phyloP scores from a whole-genome alignment of 1,284 basidiomycete genomes.

The Takashimella tepidaria region DNA sequence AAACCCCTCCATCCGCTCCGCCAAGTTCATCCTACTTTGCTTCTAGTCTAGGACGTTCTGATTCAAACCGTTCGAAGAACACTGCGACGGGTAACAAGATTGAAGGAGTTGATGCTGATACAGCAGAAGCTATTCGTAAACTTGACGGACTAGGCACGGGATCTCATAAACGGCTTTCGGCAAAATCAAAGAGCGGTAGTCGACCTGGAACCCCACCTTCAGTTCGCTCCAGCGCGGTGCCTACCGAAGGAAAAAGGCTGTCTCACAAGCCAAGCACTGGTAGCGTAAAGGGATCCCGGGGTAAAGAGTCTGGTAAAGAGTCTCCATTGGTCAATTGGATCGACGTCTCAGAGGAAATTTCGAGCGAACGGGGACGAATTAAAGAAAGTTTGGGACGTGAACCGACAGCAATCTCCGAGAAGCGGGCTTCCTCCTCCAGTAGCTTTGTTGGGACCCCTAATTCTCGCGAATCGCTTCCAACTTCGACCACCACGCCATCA shows the following conservation, averaged over 20 bases:
- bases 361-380: slow-evolving; percentile 2
- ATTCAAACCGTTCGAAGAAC: slow-evolving; percentile 11
- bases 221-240: neutral
- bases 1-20: slow-evolving; percentile 4
- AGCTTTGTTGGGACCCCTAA: slow-evolving; percentile 60
- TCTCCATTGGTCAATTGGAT: slow-evolving; percentile 36
- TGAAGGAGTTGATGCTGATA: slow-evolving; percentile 62
- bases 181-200: slow-evolving; percentile 50
- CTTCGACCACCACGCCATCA: slow-evolving; percentile 55
- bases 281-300: slow-evolving; percentile 1
- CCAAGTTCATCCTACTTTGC: neutral
- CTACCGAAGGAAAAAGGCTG: neutral
- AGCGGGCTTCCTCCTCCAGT: slow-evolving; percentile 84
- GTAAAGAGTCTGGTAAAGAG: slow-evolving; percentile 23
- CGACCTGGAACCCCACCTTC: slow-evolving; percentile 64
- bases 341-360: slow-evolving; percentile 26
- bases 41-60: slow-evolving; percentile 8
- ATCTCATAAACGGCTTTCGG: slow-evolving; percentile 51
- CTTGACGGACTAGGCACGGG: slow-evolving; percentile 82
- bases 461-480: slow-evolving; percentile 50
- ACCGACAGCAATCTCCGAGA: slow-evolving; percentile 37
- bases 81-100: slow-evolving; percentile 12
- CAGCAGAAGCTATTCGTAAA: slow-evolving; percentile 85
- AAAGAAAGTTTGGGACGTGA: neutral
- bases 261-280: slow-evolving; percentile 3